A percentile compares a stretch with the other conserved stretches of the same genome.
Conservation (phyloP, 257 asterid genomes). For the Nicotiana otophora region DNA sequence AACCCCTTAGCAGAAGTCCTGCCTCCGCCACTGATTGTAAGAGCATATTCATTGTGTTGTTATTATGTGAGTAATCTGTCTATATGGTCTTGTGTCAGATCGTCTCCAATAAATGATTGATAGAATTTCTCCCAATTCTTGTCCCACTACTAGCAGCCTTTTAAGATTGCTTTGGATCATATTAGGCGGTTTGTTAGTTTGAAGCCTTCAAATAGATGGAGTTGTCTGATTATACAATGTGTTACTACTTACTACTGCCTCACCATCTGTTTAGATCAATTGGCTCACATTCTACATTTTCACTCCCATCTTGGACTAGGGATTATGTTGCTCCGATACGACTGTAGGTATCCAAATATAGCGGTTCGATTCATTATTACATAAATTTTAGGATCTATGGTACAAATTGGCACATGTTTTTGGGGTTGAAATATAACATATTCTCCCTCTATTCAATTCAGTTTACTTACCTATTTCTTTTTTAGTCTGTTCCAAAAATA, state of each 20-base stretch:
- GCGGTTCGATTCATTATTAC: neutral
- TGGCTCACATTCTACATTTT: neutral
- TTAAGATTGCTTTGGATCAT: neutral
- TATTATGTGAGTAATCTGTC: too few relatives aligned
- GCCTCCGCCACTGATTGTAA: neutral
- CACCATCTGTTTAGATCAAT: neutral
- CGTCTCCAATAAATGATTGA: neutral
- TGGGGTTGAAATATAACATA: too few relatives aligned
- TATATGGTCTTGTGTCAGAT: neutral
- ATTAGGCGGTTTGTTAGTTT: neutral
- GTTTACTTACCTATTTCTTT: too few relatives aligned
- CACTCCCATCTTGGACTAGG: too few relatives aligned
- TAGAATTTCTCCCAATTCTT: neutral
- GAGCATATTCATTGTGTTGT: neutral
- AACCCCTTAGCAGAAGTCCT: too few relatives aligned
- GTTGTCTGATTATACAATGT: neutral
- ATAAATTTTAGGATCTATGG: too few relatives aligned
- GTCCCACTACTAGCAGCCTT: neutral
- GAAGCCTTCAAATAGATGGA: neutral
- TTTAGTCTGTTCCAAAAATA: too few relatives aligned
- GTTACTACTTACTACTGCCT: neutral
- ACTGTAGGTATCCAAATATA: neutral
- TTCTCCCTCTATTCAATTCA: accelerated
- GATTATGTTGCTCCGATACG: neutral
- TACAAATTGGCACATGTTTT: too few relatives aligned